Base-by-base conservation (phyloP, 495 filamentous ascomycete species). In the Sabuloglossum arenarium region DNA sequence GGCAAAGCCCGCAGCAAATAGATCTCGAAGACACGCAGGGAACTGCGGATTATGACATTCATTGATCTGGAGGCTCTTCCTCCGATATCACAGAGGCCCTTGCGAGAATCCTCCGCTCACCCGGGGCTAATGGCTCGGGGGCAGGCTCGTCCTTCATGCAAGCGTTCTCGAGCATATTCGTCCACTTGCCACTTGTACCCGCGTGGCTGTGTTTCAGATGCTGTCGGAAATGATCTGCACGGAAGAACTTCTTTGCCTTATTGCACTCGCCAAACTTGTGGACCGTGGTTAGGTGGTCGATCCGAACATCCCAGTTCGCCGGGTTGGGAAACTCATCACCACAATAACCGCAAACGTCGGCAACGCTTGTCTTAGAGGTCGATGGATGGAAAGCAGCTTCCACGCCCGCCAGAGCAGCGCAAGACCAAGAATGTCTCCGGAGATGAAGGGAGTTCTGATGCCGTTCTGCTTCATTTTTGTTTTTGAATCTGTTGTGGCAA, bases 221-320 rank as follows among this genome's bases (percentile, higher is more conserved):
- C 67, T 98, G 91, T 37, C 91, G 81, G 75, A 98, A 98, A 65
- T 98, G 91, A 66, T 98, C 91, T 19, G 91, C 91, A 4, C 91
- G 81, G 70, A 85, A 98, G 67, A 98, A 98, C 67, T 97, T 97
- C 75, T 98, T 98, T 59, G 83, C 83, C 60, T 93, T 86, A 66
- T 98, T 98, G 76, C 91, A 98, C 69, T 97, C 93, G 58, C 89
- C 85, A 63, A 91, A 98, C 64, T 98, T 98, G 69, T 98, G 91
- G 60, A 87, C 76, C 56, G 84, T 81, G 58, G 85, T 87, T 39
- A 98, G 71, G 71, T 98, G 91, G 49, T 85, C 79, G 59, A 87
- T 78, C 53, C 93, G 79, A 34, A 76, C 73, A 45, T 89, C 82
- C 91, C 91, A 96, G 63, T 96, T 83, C 31, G 73, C 77, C 60